A percentile compares a stretch with the other conserved stretches of the same genome.
Evolutionary conservation across 2,329 filamentous ascomycete genomes (phyloP).

Genomic region (Trichoderma sp.): DNA sequence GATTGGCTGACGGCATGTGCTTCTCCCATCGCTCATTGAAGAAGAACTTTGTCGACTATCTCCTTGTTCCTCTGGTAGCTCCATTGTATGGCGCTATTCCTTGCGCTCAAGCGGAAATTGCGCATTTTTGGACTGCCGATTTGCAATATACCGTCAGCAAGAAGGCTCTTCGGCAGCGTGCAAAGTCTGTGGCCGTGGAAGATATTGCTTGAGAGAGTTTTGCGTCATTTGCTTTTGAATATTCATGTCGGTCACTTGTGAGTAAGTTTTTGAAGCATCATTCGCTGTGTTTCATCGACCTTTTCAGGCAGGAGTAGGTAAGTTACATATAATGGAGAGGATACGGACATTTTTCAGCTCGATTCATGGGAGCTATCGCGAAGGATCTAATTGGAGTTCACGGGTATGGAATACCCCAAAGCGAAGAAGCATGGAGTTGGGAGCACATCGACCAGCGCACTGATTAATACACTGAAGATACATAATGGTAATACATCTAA

Average conservation of each 20-base stretch:
- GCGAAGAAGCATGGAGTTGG: background rate
- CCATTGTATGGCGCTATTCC: constrained; percentile 67
- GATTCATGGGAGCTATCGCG: background rate
- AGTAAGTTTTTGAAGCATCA: background rate
- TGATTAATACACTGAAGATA: background rate
- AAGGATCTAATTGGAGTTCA: background rate
- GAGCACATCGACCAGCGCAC: background rate
- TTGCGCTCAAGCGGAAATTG: constrained; percentile 64
- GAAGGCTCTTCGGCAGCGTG: constrained; percentile 52
- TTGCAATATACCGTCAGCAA: constrained; percentile 71
- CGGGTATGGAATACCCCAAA: background rate
- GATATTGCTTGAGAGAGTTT: constrained; percentile 39
- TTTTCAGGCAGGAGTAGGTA: background rate
- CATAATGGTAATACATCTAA: background rate
- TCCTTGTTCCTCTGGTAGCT: constrained; percentile 65
- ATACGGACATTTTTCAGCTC: background rate
- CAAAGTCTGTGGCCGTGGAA: constrained; percentile 43
- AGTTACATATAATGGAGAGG: background rate
- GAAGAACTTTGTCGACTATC: constrained; percentile 60
- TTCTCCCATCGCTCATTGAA: constrained; percentile 59
- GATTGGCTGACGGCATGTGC: constrained; percentile 62
- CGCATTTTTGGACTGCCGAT: constrained; percentile 68
- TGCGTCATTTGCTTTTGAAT: background rate
- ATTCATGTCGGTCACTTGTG: background rate
- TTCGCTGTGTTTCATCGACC: background rate